Evolutionary conservation across 345 rosid species (phyloP).

Genomic region (Bretschneidera sinensis): DNA sequence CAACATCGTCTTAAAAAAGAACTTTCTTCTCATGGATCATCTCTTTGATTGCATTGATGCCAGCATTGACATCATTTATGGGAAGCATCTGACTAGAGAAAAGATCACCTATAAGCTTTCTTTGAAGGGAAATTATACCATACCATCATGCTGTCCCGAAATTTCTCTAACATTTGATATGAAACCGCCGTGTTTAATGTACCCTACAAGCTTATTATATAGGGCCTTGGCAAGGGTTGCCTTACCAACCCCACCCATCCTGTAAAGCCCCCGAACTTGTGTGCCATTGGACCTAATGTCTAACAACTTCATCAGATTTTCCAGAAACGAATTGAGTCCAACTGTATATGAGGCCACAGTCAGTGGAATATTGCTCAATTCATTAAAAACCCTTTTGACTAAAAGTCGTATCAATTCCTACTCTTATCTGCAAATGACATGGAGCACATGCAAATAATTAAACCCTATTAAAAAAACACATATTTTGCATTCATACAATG

Average conservation of each 20-base stretch:
- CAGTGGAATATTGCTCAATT: constrained; percentile 48
- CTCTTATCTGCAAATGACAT: constrained; percentile 17
- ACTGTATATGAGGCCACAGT: constrained; percentile 31
- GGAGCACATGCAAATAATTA: no score
- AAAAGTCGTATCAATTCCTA: constrained; percentile 24
- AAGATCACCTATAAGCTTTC: constrained; percentile 26
- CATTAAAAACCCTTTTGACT: constrained; percentile 35
- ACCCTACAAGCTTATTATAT: constrained; percentile 9
- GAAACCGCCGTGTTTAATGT: constrained; percentile 25
- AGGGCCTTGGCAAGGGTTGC: constrained; percentile 24
- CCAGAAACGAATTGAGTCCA: constrained; percentile 16
- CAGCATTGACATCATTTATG: constrained; percentile 17
- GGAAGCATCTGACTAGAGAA: neutral
- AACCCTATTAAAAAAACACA: no score
- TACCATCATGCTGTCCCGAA: constrained; percentile 18
- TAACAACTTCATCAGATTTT: neutral
- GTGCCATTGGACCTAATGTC: neutral
- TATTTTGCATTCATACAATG: no score
- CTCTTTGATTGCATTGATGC: constrained; percentile 21
- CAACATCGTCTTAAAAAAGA: constrained; percentile 59
- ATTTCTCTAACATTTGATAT: constrained; percentile 28
- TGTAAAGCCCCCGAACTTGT: constrained; percentile 23
- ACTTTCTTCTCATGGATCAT: constrained; percentile 24
- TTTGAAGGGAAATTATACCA: constrained; percentile 39
- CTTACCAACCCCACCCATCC: constrained; percentile 45